Evolutionary conservation across 108 stramenopile species (phyloP).

Genomic region (Ochromonas danica): DNA sequence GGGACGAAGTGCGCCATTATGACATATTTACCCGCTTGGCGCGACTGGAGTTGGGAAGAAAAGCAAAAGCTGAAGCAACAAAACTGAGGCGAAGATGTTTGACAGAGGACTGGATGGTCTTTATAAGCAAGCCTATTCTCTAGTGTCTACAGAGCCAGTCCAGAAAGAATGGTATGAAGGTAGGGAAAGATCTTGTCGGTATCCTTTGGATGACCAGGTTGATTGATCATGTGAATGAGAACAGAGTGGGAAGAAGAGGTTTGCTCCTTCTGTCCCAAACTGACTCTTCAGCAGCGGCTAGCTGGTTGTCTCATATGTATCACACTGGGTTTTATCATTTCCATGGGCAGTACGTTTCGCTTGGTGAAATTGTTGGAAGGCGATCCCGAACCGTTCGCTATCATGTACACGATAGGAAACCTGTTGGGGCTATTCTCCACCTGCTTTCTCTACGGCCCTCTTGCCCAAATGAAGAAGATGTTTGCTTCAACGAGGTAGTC

Average conservation of each 20-base stretch:
- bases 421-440: not conserved
- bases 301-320: slow-evolving; percentile 12
- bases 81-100: too few relatives aligned
- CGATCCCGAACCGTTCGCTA: slow-evolving; percentile 32
- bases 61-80: too few relatives aligned
- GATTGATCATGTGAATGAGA: not conserved
- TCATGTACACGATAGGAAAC: slow-evolving; percentile 35
- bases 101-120: too few relatives aligned
- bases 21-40: too few relatives aligned
- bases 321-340: not conserved
- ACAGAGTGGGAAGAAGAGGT: slow-evolving; percentile 18
- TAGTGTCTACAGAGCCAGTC: not conserved
- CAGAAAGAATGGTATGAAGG: slow-evolving; percentile 22
- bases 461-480: slow-evolving; percentile 32
- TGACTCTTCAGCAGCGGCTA: slow-evolving; percentile 32
- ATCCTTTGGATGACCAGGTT: not conserved
- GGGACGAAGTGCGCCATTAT: too few relatives aligned
- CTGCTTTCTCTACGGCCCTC: slow-evolving; percentile 31
- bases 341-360: slow-evolving; percentile 2
- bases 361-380: slow-evolving; percentile 17
- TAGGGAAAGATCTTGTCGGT: not conserved
- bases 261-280: slow-evolving; percentile 7
- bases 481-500: not conserved
- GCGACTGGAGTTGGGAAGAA: too few relatives aligned
- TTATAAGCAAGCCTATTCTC: not conserved